These are phyloP conservation scores for Globisporangium abappressorium DNA, from an alignment of 352 stramenopile genomes.

Conservation along the genomic window DNA sequence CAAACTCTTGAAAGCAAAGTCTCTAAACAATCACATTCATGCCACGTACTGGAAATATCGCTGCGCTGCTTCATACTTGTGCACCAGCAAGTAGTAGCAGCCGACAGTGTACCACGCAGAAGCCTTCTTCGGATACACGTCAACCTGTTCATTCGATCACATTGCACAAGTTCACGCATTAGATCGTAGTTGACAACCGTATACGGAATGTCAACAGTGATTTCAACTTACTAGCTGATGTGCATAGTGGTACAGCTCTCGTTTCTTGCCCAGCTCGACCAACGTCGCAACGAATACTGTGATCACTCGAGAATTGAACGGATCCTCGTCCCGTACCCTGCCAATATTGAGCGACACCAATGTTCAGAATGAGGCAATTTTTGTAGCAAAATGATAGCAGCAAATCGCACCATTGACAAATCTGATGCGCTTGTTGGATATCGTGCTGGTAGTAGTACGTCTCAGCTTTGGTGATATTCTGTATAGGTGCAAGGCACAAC, in stretches of 20 bases:
- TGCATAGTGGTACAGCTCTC: slow-evolving; percentile 94
- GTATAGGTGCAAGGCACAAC: not conserved
- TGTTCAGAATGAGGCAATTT: not conserved
- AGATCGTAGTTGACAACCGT: not conserved
- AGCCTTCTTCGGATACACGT: slow-evolving; percentile 92
- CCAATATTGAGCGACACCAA: not conserved
- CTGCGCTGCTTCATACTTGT: slow-evolving; percentile 94
- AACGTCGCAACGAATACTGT: slow-evolving; percentile 88
- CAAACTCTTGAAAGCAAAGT: not conserved
- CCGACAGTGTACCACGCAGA: slow-evolving; percentile 95
- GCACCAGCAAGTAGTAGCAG: slow-evolving; percentile 94
- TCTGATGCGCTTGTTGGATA: slow-evolving; percentile 69
- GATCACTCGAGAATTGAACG: slow-evolving; percentile 80
- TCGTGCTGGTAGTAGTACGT: slow-evolving; percentile 87
- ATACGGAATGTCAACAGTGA: not conserved
- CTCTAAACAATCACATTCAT: not conserved
- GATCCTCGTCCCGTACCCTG: slow-evolving; percentile 71
- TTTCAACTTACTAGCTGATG: slow-evolving; percentile 85
- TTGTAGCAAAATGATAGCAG: slow-evolving; percentile 2
- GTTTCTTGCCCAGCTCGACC: slow-evolving; percentile 91
- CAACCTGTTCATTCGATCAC: slow-evolving; percentile 50
- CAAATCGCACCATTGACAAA: slow-evolving; percentile 61
- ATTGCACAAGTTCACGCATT: not conserved
- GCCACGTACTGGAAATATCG: slow-evolving; percentile 92
- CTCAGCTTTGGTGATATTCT: slow-evolving; percentile 78